phyloP scores from a whole-genome alignment of 345 rosid genomes.

The Salix dunnii region DNA sequence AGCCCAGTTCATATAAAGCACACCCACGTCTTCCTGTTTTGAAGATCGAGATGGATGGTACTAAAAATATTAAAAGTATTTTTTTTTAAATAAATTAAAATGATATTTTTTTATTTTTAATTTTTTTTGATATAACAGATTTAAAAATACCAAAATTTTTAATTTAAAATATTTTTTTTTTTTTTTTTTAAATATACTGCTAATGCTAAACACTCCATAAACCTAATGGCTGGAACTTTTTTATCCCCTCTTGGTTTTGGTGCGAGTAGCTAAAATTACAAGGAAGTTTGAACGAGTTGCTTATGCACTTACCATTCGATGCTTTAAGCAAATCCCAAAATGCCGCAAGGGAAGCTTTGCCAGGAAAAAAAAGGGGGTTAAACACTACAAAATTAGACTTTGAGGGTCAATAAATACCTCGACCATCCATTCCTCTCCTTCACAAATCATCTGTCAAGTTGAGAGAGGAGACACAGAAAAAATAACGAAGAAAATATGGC shows the following conservation, averaged over 20 bases:
- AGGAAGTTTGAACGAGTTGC: neutral
- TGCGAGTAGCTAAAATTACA: neutral
- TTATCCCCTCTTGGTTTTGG: neutral
- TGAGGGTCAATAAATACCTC: neutral
- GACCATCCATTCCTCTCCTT: neutral
- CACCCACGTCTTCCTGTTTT: neutral
- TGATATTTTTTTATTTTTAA: too few species aligned
- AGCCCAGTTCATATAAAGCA: neutral
- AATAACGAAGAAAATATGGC: slow-evolving; percentile 17
- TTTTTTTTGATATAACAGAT: too few species aligned
- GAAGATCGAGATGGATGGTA: neutral
- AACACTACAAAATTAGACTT: neutral
- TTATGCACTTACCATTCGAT: neutral
- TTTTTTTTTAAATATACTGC: too few species aligned
- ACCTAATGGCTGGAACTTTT: too few species aligned
- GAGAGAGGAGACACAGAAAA: neutral
- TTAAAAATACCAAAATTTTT: too few species aligned
- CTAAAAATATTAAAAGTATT: too few species aligned
- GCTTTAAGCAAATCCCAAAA: neutral
- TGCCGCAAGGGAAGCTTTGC: neutral
- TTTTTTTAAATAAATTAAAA: too few species aligned
- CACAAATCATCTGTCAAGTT: neutral
- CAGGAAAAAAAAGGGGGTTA: too few species aligned
- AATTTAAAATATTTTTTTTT: too few species aligned
- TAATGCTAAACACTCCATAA: too few species aligned